These are phyloP conservation scores for Geotrichum candidum DNA, from an alignment of 1,139 yeast genomes.

Conservation along the genomic window DNA sequence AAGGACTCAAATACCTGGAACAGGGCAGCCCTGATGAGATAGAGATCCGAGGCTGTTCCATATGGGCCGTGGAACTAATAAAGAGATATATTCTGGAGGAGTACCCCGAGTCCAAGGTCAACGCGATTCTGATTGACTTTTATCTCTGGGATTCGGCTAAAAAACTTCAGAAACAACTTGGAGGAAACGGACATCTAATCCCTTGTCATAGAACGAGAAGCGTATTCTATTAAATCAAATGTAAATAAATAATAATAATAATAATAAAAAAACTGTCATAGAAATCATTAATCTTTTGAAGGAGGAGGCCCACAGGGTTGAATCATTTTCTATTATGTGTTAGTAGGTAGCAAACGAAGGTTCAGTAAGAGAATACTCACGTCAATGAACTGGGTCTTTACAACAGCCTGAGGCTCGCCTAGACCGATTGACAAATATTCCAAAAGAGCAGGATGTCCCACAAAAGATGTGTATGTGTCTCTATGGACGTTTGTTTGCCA, in stretches of 20 bases:
- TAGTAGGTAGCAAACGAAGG: not conserved
- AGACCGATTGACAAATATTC: slow-evolving; percentile 62
- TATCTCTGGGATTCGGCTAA: slow-evolving; percentile 45
- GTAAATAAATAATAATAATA: not conserved
- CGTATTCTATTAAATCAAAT: slow-evolving; percentile 30
- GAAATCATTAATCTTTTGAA: not conserved
- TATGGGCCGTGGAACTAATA: slow-evolving; percentile 39
- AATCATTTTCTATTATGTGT: slow-evolving; percentile 44
- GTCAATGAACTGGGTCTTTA: slow-evolving; percentile 51
- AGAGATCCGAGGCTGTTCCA: slow-evolving; percentile 40
- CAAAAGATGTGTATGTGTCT: slow-evolving; percentile 67
- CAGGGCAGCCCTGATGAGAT: slow-evolving; percentile 35
- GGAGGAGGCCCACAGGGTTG: slow-evolving; percentile 38
- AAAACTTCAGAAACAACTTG: slow-evolving; percentile 28
- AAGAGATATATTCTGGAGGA: slow-evolving; percentile 24
- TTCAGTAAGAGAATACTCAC: slow-evolving; percentile 18
- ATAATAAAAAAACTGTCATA: not conserved
- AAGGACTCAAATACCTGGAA: slow-evolving; percentile 22
- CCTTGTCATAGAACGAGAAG: slow-evolving; percentile 39
- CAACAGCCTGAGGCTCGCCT: slow-evolving; percentile 47
- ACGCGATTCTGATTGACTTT: slow-evolving; percentile 40
- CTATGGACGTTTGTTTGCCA: slow-evolving; percentile 59
- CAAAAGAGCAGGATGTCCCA: slow-evolving; percentile 62
- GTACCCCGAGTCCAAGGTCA: slow-evolving; percentile 27
- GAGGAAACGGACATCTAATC: slow-evolving; percentile 24